Conservation (phyloP, 768 basidiomycete genomes). For the Steccherinum ochraceum region DNA sequence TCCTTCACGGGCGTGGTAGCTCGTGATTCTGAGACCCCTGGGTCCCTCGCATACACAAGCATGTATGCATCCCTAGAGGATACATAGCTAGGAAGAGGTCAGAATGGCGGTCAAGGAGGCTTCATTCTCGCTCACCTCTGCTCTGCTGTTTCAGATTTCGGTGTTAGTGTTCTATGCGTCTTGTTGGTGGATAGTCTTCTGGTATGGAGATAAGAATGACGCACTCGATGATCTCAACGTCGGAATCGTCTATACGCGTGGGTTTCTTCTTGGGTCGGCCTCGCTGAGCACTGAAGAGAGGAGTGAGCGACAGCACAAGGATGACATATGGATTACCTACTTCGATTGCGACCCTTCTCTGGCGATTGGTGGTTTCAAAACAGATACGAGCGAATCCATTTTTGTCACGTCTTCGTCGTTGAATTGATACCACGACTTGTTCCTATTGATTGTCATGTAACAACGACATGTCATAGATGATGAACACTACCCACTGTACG, state of each 20-base stretch:
- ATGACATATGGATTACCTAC: not conserved
- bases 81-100: not conserved
- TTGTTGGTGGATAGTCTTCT: too few relatives aligned
- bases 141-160: too few relatives aligned
- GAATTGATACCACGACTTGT: conserved; percentile 81
- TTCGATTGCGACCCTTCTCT: not conserved
- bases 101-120: too few relatives aligned
- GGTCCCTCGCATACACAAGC: conserved; percentile 71
- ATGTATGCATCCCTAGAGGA: conserved; percentile 87
- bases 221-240: conserved; percentile 20
- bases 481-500: conserved; percentile 40
- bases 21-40: conserved; percentile 19
- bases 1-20: not conserved
- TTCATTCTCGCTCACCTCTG: not conserved
- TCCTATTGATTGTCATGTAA: too few relatives aligned
- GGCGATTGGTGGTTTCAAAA: conserved; percentile 17
- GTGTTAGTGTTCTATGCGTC: too few relatives aligned
- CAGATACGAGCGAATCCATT: conserved; percentile 49
- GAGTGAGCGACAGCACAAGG: not conserved
- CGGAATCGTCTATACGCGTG: conserved; percentile 28
- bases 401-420: conserved; percentile 83
- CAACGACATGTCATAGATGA: conserved; percentile 1
- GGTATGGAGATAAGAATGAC: too few relatives aligned
- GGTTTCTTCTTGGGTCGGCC: conserved; percentile 29
- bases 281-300: not conserved